Conservation (phyloP, 345 rosid genomes). For the Gossypium turneri region DNA sequence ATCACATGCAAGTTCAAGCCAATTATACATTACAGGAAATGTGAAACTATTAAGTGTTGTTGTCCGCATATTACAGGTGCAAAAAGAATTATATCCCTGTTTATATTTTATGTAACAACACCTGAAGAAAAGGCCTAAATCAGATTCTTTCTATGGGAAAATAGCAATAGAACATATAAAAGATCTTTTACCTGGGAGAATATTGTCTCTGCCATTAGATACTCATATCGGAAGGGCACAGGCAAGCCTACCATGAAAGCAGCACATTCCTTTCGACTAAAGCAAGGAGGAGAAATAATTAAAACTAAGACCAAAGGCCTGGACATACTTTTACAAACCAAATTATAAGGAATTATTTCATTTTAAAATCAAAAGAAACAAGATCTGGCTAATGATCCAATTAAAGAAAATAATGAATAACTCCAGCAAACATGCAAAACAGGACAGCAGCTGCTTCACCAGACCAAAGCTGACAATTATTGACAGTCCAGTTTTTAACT, state of each 20-base stretch:
- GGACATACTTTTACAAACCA: background rate
- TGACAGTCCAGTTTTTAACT: background rate
- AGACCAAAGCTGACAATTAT: background rate
- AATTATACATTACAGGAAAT: background rate
- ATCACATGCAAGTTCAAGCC: background rate
- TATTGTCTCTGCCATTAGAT: constrained; percentile 96
- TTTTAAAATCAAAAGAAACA: constrained; percentile 13
- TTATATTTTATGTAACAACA: background rate
- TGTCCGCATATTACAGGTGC: background rate
- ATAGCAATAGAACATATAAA: background rate
- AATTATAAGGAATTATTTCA: background rate
- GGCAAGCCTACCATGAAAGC: constrained; percentile 92
- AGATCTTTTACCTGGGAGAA: constrained; percentile 79
- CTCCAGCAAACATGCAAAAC: background rate
- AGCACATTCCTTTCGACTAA: constrained; percentile 99
- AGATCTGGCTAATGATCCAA: constrained; percentile 11
- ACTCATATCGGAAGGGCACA: constrained; percentile 93
- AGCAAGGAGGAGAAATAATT: constrained; percentile 44
- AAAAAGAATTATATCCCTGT: background rate
- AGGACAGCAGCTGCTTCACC: background rate
- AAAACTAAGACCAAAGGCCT: constrained; percentile 5
- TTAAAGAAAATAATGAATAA: background rate
- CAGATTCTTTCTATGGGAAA: background rate
- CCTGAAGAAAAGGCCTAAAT: background rate
- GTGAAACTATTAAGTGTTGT: background rate